phyloP scores from a whole-genome alignment of 192 early-diverging fungal species.

The Chytriomyces sp. region DNA sequence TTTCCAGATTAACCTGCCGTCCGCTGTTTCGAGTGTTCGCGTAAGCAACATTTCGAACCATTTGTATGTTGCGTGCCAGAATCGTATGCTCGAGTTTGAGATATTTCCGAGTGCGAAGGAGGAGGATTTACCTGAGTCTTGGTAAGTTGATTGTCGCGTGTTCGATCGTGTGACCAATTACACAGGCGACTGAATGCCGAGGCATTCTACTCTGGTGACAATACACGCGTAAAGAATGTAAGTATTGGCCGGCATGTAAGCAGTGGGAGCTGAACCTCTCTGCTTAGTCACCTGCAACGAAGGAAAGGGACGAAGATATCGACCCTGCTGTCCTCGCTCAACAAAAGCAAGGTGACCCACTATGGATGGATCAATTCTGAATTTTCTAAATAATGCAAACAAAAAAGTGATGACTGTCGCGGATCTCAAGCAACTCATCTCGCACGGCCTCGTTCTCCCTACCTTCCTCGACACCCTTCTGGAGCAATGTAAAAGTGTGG shows the following conservation, averaged over 20 bases:
- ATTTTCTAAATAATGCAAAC: not conserved
- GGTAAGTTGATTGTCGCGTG: constrained; percentile 30
- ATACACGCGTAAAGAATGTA: constrained; percentile 14
- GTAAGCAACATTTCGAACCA: constrained; percentile 35
- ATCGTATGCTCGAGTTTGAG: constrained; percentile 54
- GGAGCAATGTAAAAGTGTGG: constrained; percentile 44
- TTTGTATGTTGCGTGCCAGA: constrained; percentile 47
- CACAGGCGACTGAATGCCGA: constrained; percentile 1
- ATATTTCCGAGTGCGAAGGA: constrained; percentile 50
- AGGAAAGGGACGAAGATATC: not conserved
- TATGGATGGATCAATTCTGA: not conserved
- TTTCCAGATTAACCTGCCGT: constrained; percentile 64
- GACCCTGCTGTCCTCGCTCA: not conserved
- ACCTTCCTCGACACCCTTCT: constrained; percentile 49
- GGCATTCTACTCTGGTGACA: constrained; percentile 12
- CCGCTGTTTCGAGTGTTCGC: constrained; percentile 38
- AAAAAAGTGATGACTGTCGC: constrained; percentile 39
- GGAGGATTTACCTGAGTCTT: constrained; percentile 51
- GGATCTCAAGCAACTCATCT: constrained; percentile 55
- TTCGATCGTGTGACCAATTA: not conserved
- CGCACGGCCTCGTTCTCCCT: constrained; percentile 54
- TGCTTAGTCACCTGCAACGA: too few relatives aligned
- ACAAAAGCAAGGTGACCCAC: not conserved
- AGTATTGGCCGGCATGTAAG: too few relatives aligned
- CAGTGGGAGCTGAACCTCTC: too few relatives aligned